Base-by-base conservation (phyloP, 352 stramenopile species). In the Phytopythium delawarense region DNA sequence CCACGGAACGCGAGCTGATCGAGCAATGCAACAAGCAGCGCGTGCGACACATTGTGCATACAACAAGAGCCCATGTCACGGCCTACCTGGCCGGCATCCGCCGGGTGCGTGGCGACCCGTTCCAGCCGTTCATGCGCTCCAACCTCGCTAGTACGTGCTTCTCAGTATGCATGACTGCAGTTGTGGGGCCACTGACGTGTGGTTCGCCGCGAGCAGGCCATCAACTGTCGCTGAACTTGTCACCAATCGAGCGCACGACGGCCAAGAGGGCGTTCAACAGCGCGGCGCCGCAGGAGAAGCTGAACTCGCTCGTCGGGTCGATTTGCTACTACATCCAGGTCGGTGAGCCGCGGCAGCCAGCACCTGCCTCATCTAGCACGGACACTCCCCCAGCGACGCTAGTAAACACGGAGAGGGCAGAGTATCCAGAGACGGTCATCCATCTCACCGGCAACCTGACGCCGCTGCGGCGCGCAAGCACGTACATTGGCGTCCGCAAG, bases 401-500 rank as follows among this genome's bases (percentile, higher is more conserved):
- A 39, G 11, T 23, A 20, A n/a, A 34, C 11, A 51, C 69, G 7
- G 62, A 59, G 54, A 68, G 16, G n/a, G 60, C 69, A 45, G 57
- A 76, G 11, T 71, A 71, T 30, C 79, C 81, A 1, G 81, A 91
- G 62, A 89, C 81, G 7, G 69, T 91, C 16, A 75, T 78, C 11
- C 54, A 84, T 20, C 51, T 91, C 20, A 60, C 61, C 0, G 64
- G 84, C 34, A 64, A 83, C 45, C 76, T 84, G 9, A 74, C 79
- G 2, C 56, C 69, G 4, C 63, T 89, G 59, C 66, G 78, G 39
- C 78, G 71, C 20, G 81, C 79, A 8, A 87, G 81, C 53, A 72
- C 82, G n/a, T 87, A 81, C 67, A 79, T 91, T 49, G 78, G 81
- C 8, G 67, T 96, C 13, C 80, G 79, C 30, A 91, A 81, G 25